Evolutionary conservation across 2,329 filamentous ascomycete species (phyloP).

Genomic region (Canariomyces notabilis): DNA sequence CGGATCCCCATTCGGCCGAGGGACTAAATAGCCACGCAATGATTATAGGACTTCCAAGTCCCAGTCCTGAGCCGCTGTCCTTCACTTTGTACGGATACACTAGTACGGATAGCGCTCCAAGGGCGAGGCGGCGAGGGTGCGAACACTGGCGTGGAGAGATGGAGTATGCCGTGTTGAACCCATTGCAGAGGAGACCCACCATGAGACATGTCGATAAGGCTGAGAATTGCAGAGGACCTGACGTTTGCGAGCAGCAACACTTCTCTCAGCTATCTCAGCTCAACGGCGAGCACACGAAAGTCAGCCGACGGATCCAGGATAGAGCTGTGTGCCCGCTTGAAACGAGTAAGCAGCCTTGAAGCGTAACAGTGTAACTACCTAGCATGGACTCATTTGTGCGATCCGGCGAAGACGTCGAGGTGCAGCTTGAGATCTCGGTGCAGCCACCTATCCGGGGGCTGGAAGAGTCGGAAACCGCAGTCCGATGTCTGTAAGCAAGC

Average conservation of each 20-base stretch:
- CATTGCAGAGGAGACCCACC: too few relatives aligned
- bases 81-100: too few relatives aligned
- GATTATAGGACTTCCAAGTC: not conserved
- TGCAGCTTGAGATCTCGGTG: constrained; percentile 14
- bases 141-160: too few relatives aligned
- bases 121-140: not conserved
- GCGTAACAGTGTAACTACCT: not conserved
- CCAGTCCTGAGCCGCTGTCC: too few relatives aligned
- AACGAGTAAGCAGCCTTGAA: constrained; percentile 7
- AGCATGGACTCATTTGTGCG: not conserved
- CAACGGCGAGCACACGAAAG: constrained; percentile 1
- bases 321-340: constrained; percentile 7
- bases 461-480: constrained; percentile 19
- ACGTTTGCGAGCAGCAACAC: not conserved
- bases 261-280: not conserved
- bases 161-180: too few relatives aligned
- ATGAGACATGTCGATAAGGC: too few relatives aligned
- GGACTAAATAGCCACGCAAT: not conserved
- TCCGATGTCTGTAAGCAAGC: constrained; percentile 2
- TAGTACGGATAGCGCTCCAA: too few relatives aligned
- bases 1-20: not conserved
- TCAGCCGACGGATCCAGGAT: constrained; percentile 14
- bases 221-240: not conserved
- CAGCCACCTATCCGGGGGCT: too few relatives aligned
- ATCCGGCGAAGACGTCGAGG: constrained; percentile 6